Percentiles rank a stretch among this genome's conserved stretches.
Conservation (phyloP, 164 flowering plant genomes). For the Pachysandra terminalis region DNA sequence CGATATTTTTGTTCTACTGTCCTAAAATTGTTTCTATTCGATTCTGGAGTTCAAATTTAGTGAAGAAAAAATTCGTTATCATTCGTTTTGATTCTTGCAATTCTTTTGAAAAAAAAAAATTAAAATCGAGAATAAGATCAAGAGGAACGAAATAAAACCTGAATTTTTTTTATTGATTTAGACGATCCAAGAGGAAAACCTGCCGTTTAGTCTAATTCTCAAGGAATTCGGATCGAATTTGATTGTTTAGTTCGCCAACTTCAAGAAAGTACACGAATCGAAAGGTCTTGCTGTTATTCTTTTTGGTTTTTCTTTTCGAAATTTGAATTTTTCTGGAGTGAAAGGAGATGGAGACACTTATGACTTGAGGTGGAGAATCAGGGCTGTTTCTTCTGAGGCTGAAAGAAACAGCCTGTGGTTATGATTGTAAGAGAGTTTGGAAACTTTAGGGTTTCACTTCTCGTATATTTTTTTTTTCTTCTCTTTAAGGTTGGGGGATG, state of each 20-base stretch:
- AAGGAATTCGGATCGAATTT: background rate
- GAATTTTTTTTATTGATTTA: too few species aligned
- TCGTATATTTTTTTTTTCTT: conserved; percentile 1
- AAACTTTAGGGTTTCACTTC: conserved; percentile 1
- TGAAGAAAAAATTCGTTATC: background rate
- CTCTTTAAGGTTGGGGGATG: conserved; percentile 44
- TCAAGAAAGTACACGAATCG: too few species aligned
- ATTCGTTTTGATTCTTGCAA: background rate
- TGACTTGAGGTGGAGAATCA: conserved; percentile 5
- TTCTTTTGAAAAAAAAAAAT: too few species aligned
- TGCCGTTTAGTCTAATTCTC: background rate
- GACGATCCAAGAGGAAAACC: background rate
- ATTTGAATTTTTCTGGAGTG: conserved; percentile 4
- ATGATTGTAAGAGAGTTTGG: conserved; percentile 35
- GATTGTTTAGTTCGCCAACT: too few species aligned
- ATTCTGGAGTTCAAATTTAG: background rate
- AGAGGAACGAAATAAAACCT: too few species aligned
- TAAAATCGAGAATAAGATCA: too few species aligned
- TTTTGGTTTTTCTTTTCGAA: background rate
- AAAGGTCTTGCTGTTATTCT: background rate
- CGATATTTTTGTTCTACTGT: too few species aligned
- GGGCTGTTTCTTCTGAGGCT: conserved; percentile 25
- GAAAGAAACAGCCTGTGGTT: conserved; percentile 27
- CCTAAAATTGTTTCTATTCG: background rate
- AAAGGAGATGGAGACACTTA: conserved; percentile 13